phyloP scores from a whole-genome alignment of 768 basidiomycete genomes.

The Leccinum longicurvipes region DNA sequence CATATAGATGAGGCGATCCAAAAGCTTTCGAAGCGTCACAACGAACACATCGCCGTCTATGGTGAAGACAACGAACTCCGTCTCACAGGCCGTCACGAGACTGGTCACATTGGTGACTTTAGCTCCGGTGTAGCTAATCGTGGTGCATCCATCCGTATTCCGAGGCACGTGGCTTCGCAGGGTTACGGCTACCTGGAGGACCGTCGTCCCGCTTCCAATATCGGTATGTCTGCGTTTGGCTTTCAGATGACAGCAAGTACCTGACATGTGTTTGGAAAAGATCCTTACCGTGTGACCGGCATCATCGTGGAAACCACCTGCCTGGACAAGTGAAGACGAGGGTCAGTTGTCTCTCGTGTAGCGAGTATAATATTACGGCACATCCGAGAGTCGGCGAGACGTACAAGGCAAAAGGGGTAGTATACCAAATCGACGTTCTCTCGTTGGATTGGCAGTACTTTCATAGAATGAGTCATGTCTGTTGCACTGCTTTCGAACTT shows the following conservation, averaged over 20 bases:
- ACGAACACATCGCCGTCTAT: slow-evolving; percentile 95
- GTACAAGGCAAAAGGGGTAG: slow-evolving; percentile 12
- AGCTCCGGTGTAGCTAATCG: slow-evolving; percentile 96
- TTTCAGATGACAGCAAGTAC: neutral
- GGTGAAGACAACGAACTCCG: slow-evolving; percentile 97
- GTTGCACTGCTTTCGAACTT: neutral
- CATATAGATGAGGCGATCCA: slow-evolving; percentile 89
- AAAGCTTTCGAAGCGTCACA: slow-evolving; percentile 87
- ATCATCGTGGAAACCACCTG: slow-evolving; percentile 88
- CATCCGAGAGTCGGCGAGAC: neutral
- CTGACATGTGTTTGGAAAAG: slow-evolving; percentile 35
- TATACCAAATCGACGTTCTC: slow-evolving; percentile 20
- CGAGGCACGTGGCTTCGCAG: slow-evolving; percentile 87
- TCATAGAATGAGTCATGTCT: neutral
- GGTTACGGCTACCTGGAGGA: slow-evolving; percentile 97
- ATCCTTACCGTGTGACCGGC: slow-evolving; percentile 92
- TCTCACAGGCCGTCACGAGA: slow-evolving; percentile 96
- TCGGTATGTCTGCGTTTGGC: slow-evolving; percentile 55
- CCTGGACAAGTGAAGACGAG: slow-evolving; percentile 50
- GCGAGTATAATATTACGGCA: neutral
- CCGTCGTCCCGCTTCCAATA: slow-evolving; percentile 96
- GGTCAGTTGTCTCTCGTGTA: slow-evolving; percentile 10
- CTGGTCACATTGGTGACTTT: slow-evolving; percentile 88
- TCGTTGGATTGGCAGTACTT: slow-evolving; percentile 8
- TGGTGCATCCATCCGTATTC: slow-evolving; percentile 95